Percentiles rank a stretch among this genome's conserved stretches.
phyloP scores from a whole-genome alignment of 768 basidiomycete genomes.

The Rubroboletus satanas region DNA sequence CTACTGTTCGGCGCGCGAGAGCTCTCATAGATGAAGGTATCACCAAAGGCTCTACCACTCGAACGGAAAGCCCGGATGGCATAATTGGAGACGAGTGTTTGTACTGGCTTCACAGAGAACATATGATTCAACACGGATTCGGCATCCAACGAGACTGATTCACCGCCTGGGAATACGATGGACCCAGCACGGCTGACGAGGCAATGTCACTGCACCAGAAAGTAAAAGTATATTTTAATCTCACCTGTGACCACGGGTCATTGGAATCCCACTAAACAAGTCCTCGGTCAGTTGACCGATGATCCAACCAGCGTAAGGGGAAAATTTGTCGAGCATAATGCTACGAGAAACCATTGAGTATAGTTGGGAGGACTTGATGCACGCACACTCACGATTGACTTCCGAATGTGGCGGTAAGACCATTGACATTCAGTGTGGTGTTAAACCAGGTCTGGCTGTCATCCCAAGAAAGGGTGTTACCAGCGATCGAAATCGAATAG shows the following conservation, averaged over 20 bases:
- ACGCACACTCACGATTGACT: slow-evolving; percentile 3
- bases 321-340: slow-evolving; percentile 1
- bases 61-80: slow-evolving; percentile 4
- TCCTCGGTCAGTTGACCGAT: slow-evolving; percentile 4
- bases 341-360: background rate
- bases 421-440: slow-evolving; percentile 5
- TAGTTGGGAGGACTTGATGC: background rate
- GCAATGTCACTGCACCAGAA: background rate
- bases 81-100: slow-evolving; percentile 8
- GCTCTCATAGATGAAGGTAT: slow-evolving; percentile 1
- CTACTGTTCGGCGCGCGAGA: slow-evolving; percentile 5
- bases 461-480: slow-evolving; percentile 13
- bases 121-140: slow-evolving; percentile 12
- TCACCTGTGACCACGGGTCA: slow-evolving; percentile 8
- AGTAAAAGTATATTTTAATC: background rate
- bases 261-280: slow-evolving; percentile 11
- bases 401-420: slow-evolving; percentile 2
- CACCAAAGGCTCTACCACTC: background rate
- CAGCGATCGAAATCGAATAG: slow-evolving; percentile 12
- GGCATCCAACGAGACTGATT: slow-evolving; percentile 4
- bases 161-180: slow-evolving; percentile 11
- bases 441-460: slow-evolving; percentile 15
- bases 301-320: background rate
- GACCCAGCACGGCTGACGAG: slow-evolving; percentile 3
- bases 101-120: slow-evolving; percentile 11